Conservation (phyloP, 305 asterid genomes). For the Fraxinus ornus region DNA sequence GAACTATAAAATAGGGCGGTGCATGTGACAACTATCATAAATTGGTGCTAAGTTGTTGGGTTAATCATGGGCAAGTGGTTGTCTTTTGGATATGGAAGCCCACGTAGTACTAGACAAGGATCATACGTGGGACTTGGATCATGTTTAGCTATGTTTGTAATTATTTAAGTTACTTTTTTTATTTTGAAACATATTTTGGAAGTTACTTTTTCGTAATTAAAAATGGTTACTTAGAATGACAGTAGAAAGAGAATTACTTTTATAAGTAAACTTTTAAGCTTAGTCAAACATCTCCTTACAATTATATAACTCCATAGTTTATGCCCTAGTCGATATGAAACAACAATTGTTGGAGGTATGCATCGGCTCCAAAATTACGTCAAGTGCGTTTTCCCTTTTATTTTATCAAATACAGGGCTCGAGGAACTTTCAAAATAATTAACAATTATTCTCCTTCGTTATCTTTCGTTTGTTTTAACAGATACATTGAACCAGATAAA, state of each 20-base stretch:
- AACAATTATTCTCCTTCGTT: background rate
- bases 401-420: background rate
- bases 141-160: background rate
- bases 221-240: background rate
- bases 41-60: background rate
- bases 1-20: slow-evolving; percentile 3
- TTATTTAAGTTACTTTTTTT: background rate
- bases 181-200: background rate
- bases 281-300: background rate
- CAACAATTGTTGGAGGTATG: background rate
- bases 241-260: background rate
- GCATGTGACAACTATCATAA: slow-evolving; percentile 15
- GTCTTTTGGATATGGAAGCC: background rate
- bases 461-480: background rate
- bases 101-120: background rate
- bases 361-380: background rate
- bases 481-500: background rate
- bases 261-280: background rate
- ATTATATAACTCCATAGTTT: background rate
- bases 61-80: background rate
- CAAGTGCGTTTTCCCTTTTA: background rate
- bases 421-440: background rate
- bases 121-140: background rate
- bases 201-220: background rate
- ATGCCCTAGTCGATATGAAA: background rate